phyloP scores from a whole-genome alignment of 805 yeast species.

The Diddensiella transvaalensis region DNA sequence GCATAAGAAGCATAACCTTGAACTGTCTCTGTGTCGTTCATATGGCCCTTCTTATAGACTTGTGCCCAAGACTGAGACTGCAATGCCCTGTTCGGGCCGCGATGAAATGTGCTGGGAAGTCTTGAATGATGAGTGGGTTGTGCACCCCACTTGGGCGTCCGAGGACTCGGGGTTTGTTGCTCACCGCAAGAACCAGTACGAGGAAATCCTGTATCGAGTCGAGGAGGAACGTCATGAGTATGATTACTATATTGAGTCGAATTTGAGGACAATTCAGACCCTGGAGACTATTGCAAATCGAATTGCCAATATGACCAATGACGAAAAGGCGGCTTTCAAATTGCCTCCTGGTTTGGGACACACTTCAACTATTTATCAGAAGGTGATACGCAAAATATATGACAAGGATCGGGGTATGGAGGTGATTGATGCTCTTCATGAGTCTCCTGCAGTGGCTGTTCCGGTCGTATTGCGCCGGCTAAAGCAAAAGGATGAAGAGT shows the following conservation, averaged over 20 bases:
- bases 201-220: conserved; percentile 88
- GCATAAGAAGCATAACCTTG: conserved; percentile 87
- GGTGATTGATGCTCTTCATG: conserved; percentile 92
- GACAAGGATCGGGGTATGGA: conserved; percentile 94
- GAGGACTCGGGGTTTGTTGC: conserved; percentile 99
- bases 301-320: conserved; percentile 86
- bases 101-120: conserved; percentile 99
- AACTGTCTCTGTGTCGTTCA: conserved; percentile 84
- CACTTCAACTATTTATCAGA: conserved; percentile 89
- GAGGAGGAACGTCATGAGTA: conserved; percentile 98
- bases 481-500: conserved; percentile 97
- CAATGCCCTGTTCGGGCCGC: conserved; percentile 96
- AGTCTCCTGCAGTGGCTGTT: conserved; percentile 90
- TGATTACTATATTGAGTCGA: conserved; percentile 93
- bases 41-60: conserved; percentile 94
- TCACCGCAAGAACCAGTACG: conserved; percentile 97
- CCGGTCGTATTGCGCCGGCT: conserved; percentile 89
- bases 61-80: conserved; percentile 88
- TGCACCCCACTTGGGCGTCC: conserved; percentile 99
- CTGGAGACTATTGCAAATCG: conserved; percentile 92
- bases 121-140: conserved; percentile 97
- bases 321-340: conserved; percentile 80
- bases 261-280: conserved; percentile 90
- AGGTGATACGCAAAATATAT: conserved; percentile 86
- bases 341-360: conserved; percentile 93